Conservation (phyloP, 108 stramenopile species). For the Skeletonema grethae region DNA sequence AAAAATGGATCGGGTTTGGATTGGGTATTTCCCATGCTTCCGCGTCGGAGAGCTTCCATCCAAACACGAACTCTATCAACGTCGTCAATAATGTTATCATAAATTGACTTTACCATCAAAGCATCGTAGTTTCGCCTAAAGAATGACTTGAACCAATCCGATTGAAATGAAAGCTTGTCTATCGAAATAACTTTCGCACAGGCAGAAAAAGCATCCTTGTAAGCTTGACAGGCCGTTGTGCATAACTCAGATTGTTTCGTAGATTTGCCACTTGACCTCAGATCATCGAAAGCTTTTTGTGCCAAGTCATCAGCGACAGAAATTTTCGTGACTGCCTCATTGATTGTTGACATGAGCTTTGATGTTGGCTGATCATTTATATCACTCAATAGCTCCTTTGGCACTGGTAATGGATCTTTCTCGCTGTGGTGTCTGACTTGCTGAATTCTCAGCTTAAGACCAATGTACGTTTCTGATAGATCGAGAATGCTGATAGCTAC, state of each 20-base stretch:
- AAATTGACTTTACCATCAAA: constrained; percentile 80
- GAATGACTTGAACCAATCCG: constrained; percentile 79
- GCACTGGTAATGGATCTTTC: constrained; percentile 73
- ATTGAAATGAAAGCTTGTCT: constrained; percentile 82
- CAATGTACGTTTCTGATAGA: constrained; percentile 81
- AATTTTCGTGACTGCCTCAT: constrained; percentile 51
- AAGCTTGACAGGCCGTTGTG: constrained; percentile 50
- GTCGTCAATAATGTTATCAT: constrained; percentile 79
- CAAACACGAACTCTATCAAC: constrained; percentile 83
- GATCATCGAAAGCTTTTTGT: constrained; percentile 33
- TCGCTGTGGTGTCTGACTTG: constrained; percentile 71
- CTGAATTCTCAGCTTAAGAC: constrained; percentile 80
- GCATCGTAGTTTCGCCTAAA: constrained; percentile 87
- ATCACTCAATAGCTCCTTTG: constrained; percentile 32
- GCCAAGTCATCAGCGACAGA: constrained; percentile 59
- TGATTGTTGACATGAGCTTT: constrained; percentile 50
- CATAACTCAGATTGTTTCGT: constrained; percentile 41
- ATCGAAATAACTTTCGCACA: constrained; percentile 69
- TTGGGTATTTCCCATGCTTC: constrained; percentile 25
- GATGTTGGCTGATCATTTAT: constrained; percentile 42
- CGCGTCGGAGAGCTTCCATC: constrained; percentile 58
- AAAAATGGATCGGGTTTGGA: constrained; percentile 46
- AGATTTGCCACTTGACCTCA: constrained; percentile 41
- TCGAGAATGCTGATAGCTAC: constrained; percentile 81
- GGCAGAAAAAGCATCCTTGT: constrained; percentile 72